Conservation (phyloP, 2,329 filamentous ascomycete species). For the Boeremia exigua region DNA sequence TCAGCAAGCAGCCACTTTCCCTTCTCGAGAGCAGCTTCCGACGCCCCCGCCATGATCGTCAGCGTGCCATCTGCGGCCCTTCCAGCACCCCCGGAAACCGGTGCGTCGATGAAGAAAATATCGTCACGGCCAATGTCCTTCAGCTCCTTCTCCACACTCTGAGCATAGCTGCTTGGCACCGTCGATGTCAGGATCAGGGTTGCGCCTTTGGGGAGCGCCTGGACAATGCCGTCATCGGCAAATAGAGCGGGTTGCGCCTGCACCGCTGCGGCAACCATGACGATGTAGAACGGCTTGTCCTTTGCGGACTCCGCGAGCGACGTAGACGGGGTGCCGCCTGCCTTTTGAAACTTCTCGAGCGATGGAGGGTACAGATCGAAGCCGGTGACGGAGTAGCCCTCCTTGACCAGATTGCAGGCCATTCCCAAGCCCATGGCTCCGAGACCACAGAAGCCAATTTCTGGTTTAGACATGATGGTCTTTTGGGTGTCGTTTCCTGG, state of each 20-base stretch:
- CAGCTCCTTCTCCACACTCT: slow-evolving; percentile 65
- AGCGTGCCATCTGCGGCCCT: slow-evolving; percentile 74
- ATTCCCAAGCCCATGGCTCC: slow-evolving; percentile 85
- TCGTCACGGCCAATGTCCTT: slow-evolving; percentile 63
- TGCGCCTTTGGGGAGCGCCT: slow-evolving; percentile 61
- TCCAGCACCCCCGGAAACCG: slow-evolving; percentile 73
- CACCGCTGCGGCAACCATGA: slow-evolving; percentile 77
- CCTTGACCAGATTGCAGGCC: slow-evolving; percentile 74
- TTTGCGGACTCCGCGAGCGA: slow-evolving; percentile 68
- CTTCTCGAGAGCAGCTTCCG: slow-evolving; percentile 62
- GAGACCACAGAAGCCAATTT: slow-evolving; percentile 73
- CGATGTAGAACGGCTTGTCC: slow-evolving; percentile 67
- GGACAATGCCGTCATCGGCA: slow-evolving; percentile 59
- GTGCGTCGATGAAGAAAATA: slow-evolving; percentile 71
- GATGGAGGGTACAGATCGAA: slow-evolving; percentile 74
- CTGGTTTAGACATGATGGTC: slow-evolving; percentile 50
- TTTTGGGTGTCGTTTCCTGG: background rate
- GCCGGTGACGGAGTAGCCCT: slow-evolving; percentile 71
- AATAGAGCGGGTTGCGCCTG: slow-evolving; percentile 73
- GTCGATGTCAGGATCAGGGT: slow-evolving; percentile 73
- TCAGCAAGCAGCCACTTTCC: slow-evolving; percentile 66
- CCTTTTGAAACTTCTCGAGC: slow-evolving; percentile 67
- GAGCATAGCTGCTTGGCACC: slow-evolving; percentile 70
- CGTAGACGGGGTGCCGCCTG: slow-evolving; percentile 65
- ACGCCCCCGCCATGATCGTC: slow-evolving; percentile 75